Evolutionary conservation across 2,329 filamentous ascomycete genomes (phyloP), one percentile per base, ranked within the genome.

Genomic region (Calycina herbarum): DNA sequence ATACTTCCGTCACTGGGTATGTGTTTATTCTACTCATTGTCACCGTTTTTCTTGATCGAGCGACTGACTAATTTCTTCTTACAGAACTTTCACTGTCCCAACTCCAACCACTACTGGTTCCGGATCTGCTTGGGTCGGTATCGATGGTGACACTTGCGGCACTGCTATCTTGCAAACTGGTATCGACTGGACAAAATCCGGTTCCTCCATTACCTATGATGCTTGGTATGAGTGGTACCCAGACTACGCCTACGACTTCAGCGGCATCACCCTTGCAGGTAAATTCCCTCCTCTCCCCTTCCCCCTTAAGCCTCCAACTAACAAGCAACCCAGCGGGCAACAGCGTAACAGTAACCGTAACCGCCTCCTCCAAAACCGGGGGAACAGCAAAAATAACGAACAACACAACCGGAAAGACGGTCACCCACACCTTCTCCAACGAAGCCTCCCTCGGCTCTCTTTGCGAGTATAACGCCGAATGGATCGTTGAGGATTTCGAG

Each of bases 151-250:
- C 70, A 85, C 83, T 5, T 87, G 83, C 74, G 73, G 73, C 20
- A 78, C 77, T 2, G 82, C 84, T 7, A 86, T 87, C 62, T 76
- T 87, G 5, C 85, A 87, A 73, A 83, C 84, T 1, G 85, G 85
- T 38, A 76, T 88, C 42, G 85, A 87, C 74, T 85, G 85, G 73
- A 82, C 80, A 61, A 76, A 82, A 54, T 71, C 79, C n/a, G 76
- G 78, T n/a, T 75, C 74, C 24, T 67, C 72, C 0, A 78, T 80
- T 3, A 77, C 73, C 6, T 87, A 82, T 71, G 81, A 84, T 64
- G 83, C 84, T 20, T 88, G 85, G 84, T 87, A 85, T 71, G 85
- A 87, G 74, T 88, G 85, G 85, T 86, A 82, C 70, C 85, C 85
- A 0, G 82, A 85, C 71, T 82, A 82, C 69, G 81, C 84, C 31